Percentiles rank a stretch among this genome's conserved stretches.
These are phyloP conservation scores for Colletotrichum australisinense DNA, from an alignment of 2,329 filamentous ascomycete genomes.

Conservation along the genomic window DNA sequence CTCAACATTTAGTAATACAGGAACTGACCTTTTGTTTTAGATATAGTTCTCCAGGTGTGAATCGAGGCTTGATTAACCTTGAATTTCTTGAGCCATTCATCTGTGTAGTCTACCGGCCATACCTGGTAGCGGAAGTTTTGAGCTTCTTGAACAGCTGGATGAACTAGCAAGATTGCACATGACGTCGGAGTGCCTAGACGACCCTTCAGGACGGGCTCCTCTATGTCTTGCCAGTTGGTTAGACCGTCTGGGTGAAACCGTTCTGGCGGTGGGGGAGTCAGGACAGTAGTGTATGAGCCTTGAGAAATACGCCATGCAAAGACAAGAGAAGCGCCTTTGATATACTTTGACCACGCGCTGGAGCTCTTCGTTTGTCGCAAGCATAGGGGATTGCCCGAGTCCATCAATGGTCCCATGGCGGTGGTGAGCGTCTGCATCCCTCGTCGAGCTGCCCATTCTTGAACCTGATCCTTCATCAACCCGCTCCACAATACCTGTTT, in stretches of 20 bases:
- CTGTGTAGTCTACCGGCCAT: background rate
- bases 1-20: background rate
- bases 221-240: background rate
- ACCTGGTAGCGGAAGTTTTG: background rate
- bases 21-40: background rate
- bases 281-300: background rate
- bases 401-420: slow-evolving; percentile 2
- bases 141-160: background rate
- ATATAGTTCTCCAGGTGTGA: background rate
- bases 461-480: accelerated
- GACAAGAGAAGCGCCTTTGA: background rate
- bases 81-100: background rate
- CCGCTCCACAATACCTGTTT: background rate
- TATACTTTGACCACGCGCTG: background rate
- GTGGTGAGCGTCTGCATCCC: background rate
- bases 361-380: background rate
- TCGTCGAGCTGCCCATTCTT: background rate
- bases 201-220: background rate
- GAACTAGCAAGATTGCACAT: background rate
- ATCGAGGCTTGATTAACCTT: no score
- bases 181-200: background rate
- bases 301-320: slow-evolving; percentile 2
- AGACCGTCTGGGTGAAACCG: background rate
- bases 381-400: background rate
- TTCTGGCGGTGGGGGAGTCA: background rate